These are phyloP conservation scores for Ascochyta lentis DNA, from an alignment of 2,329 filamentous ascomycete genomes.

Conservation along the genomic window DNA sequence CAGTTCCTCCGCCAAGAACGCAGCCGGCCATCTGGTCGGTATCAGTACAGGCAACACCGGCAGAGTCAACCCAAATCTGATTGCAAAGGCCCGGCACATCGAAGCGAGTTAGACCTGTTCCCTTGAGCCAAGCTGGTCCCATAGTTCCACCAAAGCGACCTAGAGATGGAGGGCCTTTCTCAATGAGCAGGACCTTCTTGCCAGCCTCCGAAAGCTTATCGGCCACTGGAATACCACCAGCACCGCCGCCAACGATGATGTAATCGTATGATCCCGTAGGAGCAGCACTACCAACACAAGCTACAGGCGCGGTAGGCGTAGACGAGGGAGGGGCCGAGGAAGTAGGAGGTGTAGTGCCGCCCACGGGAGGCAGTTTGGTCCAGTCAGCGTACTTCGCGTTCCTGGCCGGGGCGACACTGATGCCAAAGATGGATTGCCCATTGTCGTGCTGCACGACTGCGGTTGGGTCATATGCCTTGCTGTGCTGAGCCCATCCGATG, in stretches of 20 bases:
- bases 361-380: conserved; percentile 41
- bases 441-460: conserved; percentile 61
- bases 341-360: conserved; percentile 39
- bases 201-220: conserved; percentile 69
- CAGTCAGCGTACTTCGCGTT: conserved; percentile 54
- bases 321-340: conserved; percentile 31
- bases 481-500: conserved; percentile 64
- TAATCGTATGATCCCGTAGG: conserved; percentile 64
- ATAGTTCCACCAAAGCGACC: conserved; percentile 69
- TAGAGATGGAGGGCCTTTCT: conserved; percentile 61
- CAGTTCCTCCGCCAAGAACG: conserved; percentile 70
- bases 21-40: conserved; percentile 77
- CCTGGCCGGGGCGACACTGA: conserved; percentile 52
- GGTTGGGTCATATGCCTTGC: conserved; percentile 44
- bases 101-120: conserved; percentile 70
- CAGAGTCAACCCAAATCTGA: conserved; percentile 70
- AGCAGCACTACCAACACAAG: conserved; percentile 47
- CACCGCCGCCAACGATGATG: conserved; percentile 68
- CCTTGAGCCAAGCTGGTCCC: conserved; percentile 67
- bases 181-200: conserved; percentile 67
- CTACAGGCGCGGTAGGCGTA: conserved; percentile 39
- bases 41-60: conserved; percentile 70
- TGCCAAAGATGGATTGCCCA: conserved; percentile 62
- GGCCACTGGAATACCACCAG: conserved; percentile 65
- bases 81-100: conserved; percentile 76